Evolutionary conservation across 805 yeast genomes (phyloP).

Genomic region (Komagataella mondaviorum): DNA sequence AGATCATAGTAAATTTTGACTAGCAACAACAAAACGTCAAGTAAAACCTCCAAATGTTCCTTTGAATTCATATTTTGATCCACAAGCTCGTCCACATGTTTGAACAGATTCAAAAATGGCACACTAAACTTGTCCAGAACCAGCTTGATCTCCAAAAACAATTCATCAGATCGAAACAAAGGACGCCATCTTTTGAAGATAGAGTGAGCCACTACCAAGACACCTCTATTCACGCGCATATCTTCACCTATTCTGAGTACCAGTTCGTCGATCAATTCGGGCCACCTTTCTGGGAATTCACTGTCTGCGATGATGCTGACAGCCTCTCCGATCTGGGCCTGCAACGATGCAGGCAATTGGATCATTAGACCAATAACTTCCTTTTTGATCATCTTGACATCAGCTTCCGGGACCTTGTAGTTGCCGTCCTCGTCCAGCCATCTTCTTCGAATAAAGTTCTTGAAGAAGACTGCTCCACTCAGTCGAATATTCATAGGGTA

Average conservation of each 20-base stretch:
- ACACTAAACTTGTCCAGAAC: constrained; percentile 73
- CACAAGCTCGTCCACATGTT: constrained; percentile 55
- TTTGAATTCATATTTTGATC: constrained; percentile 28
- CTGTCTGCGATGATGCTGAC: constrained; percentile 87
- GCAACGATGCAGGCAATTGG: constrained; percentile 61
- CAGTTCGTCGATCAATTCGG: constrained; percentile 57
- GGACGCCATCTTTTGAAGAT: constrained; percentile 97
- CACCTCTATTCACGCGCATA: constrained; percentile 68
- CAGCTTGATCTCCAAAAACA: constrained; percentile 74
- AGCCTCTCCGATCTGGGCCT: constrained; percentile 91
- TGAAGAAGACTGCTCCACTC: constrained; percentile 85
- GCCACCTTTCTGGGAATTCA: constrained; percentile 92
- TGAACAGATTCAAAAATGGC: constrained; percentile 65
- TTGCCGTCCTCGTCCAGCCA: constrained; percentile 90
- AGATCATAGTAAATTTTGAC: constrained; percentile 82
- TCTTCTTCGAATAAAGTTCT: constrained; percentile 68
- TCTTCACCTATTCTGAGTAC: constrained; percentile 54
- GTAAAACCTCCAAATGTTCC: constrained; percentile 37
- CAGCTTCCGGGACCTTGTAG: constrained; percentile 45
- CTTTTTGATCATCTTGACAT: constrained; percentile 52
- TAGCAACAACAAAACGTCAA: constrained; percentile 60
- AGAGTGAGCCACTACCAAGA: constrained; percentile 84
- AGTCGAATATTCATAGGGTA: constrained; percentile 47
- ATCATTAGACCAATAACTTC: constrained; percentile 86
- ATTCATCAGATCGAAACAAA: constrained; percentile 77